These are phyloP conservation scores for Ophiorrhiza pumila DNA, from an alignment of 257 asterid genomes.

Conservation along the genomic window DNA sequence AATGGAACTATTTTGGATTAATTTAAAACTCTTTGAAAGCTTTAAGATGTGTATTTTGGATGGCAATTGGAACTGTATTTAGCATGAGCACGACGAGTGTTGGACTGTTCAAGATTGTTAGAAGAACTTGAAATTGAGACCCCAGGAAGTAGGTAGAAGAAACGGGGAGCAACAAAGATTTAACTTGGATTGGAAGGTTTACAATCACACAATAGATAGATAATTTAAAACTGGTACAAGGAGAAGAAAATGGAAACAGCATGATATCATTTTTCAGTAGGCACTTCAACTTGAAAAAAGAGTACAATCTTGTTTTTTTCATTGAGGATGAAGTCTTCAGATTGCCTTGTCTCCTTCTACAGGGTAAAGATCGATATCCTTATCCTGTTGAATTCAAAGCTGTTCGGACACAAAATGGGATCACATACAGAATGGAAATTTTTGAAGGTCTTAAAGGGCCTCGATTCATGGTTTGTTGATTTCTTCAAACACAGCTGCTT, in stretches of 20 bases:
- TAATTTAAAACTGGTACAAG: neutral
- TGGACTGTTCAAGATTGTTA: neutral
- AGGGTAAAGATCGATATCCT: constrained; percentile 97
- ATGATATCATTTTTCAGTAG: too few species aligned
- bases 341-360: constrained; percentile 25
- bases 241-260: neutral
- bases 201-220: neutral
- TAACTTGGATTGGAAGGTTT: neutral
- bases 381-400: constrained; percentile 90
- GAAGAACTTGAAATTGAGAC: neutral
- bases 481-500: constrained; percentile 10
- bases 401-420: constrained; percentile 63
- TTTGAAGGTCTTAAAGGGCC: constrained; percentile 91
- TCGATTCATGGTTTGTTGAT: constrained; percentile 58
- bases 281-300: neutral
- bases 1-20: neutral
- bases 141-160: neutral
- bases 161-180: neutral
- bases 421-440: constrained; percentile 74
- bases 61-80: neutral
- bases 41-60: neutral
- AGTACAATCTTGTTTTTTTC: neutral
- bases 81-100: neutral
- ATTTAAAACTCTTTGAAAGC: neutral
- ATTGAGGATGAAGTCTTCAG: neutral